phyloP scores from a whole-genome alignment of 192 early-diverging fungal species.

The Tieghemiomyces parasiticus region DNA sequence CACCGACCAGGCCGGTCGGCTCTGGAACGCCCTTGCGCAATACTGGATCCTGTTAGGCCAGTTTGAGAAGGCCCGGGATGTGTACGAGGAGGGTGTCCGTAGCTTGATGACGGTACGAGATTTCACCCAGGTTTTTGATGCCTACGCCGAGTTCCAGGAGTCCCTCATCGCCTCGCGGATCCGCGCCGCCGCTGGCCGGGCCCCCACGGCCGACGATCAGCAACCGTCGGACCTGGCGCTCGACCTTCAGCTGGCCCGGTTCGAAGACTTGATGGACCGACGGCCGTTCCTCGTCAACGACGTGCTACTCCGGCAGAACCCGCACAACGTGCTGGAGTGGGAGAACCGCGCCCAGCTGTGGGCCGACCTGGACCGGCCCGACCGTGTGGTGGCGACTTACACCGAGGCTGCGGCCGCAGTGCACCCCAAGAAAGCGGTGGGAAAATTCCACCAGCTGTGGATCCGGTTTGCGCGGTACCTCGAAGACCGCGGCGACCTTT shows the following conservation, averaged over 20 bases:
- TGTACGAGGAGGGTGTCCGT: conserved; percentile 82
- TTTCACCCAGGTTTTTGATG: conserved; percentile 92
- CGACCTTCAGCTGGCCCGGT: conserved; percentile 68
- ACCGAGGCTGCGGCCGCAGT: conserved; percentile 46
- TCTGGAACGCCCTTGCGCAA: conserved; percentile 75
- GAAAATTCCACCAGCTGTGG: conserved; percentile 71
- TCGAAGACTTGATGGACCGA: conserved; percentile 85
- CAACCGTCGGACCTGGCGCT: conserved; percentile 44
- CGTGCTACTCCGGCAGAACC: conserved; percentile 80
- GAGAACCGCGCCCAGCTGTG: conserved; percentile 66
- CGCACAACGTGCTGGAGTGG: conserved; percentile 86
- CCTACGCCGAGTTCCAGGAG: conserved; percentile 89
- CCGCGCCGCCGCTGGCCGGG: conserved; percentile 43
- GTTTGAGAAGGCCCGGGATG: conserved; percentile 79
- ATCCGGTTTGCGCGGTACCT: conserved; percentile 72
- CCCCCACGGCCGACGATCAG: conserved; percentile 25
- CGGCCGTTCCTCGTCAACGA: conserved; percentile 89
- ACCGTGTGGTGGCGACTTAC: conserved; percentile 2
- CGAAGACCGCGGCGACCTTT: conserved; percentile 40
- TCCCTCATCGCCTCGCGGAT: conserved; percentile 55
- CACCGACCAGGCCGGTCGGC: conserved; percentile 70
- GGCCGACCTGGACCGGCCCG: conserved; percentile 31
- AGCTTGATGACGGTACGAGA: conserved; percentile 72
- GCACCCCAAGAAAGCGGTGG: conserved; percentile 58
- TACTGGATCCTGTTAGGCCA: conserved; percentile 61